Conservation (phyloP, 164 flowering plant genomes). For the Sextonia rubra region DNA sequence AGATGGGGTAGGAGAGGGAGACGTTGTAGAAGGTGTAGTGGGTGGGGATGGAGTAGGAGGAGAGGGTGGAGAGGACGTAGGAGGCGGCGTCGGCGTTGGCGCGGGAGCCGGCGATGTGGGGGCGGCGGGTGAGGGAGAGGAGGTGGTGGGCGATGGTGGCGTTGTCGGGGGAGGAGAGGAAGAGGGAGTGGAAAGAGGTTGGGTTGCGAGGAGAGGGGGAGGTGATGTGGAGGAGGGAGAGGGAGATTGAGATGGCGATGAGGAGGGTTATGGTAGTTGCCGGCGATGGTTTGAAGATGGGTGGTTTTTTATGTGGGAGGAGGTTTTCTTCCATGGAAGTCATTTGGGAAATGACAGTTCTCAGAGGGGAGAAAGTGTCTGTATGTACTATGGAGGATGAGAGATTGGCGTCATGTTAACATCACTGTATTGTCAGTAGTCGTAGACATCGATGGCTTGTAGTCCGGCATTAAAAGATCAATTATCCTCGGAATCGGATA, state of each 20-base stretch:
- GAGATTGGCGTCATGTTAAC: no score
- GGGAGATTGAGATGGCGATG: constrained; percentile 23
- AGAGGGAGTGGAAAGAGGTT: constrained; percentile 35
- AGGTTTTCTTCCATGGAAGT: background rate
- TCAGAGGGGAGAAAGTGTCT: no score
- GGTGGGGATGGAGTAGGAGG: constrained; percentile 30
- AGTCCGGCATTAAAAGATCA: no score
- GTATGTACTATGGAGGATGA: no score
- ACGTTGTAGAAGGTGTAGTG: constrained; percentile 45
- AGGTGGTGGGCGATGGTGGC: constrained; percentile 51
- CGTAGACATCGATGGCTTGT: no score
- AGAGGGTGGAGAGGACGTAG: constrained; percentile 49
- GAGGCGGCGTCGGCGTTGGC: constrained; percentile 64
- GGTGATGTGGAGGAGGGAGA: constrained; percentile 18
- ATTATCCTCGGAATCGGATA: no score
- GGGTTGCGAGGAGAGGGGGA: constrained; percentile 23
- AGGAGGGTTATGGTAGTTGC: constrained; percentile 4
- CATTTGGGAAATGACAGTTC: no score
- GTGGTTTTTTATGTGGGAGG: background rate
- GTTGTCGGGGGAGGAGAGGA: constrained; percentile 37
- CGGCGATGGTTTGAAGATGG: constrained; percentile 6
- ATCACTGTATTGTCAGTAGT: no score
- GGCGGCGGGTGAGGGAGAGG: constrained; percentile 51
- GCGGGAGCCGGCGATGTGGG: constrained; percentile 62
- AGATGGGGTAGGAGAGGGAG: constrained; percentile 46